Base-by-base conservation (phyloP, 768 basidiomycete genomes). In the Hortiboletus campestris region DNA sequence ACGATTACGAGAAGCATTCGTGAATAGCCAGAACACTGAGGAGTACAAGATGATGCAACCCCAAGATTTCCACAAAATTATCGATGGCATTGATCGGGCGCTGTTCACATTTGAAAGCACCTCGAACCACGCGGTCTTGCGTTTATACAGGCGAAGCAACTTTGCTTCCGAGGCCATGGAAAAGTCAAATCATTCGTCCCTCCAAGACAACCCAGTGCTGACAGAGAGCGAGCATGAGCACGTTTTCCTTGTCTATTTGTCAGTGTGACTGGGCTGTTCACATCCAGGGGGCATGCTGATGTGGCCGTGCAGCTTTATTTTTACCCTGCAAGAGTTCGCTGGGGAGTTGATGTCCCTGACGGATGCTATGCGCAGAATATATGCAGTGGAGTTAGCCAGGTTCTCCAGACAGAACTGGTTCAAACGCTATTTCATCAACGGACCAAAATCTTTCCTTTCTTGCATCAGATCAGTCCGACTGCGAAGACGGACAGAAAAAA, bases 271-370 rank as follows among this genome's bases (percentile, higher is more conserved):
- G 12, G 39, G 41, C 34, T 39, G 3, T 53, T 53, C 25, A 13
- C 12, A 8, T 17, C 17, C 46, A 17, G 19, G 17, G 9, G 14
- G 42, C 25, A 3, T 45, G 3, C 51, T 70, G 51, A 69, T 40
- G 44, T 29, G n/a, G 44, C 35, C 45, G 28, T 46, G 25, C 59
- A 97, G 94, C 76, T 98, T 96, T 73, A 89, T 97, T 60, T 99
- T 98, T 72, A 96, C 94, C 0, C 70, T 98, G 42, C 94, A 99
- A 72, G 97, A 98, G 67, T 98, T 98, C 67, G 83, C 91, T 9
- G 78, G 81, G 55, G 96, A 98, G 70, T 72, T 96, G 48, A 77
- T 88, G 32, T 84, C 84, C 19, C 82, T 98, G 12, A 80, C 91
- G 0, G 91, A 94, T 67, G 86, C 91, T 9, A 90, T 98, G 79